phyloP scores from a whole-genome alignment of 2,329 filamentous ascomycete species.

The Polytolypa hystricis region DNA sequence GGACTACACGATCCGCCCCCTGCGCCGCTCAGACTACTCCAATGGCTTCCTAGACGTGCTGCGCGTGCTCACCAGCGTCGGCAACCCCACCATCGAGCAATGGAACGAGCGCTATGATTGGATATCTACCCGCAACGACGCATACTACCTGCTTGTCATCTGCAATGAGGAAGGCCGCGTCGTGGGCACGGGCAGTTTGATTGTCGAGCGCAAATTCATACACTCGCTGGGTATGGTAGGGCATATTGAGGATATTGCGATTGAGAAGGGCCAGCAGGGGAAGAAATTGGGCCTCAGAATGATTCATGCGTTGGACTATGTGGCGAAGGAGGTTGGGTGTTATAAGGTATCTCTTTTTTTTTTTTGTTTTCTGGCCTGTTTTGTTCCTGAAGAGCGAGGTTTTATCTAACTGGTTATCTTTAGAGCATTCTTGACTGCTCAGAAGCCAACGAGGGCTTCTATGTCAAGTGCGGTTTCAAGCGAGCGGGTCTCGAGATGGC shows the following conservation, averaged over 20 bases:
- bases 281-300: conserved; percentile 90
- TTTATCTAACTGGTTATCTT: conserved; percentile 9
- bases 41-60: conserved; percentile 83
- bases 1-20: conserved; percentile 71
- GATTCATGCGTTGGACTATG: conserved; percentile 84
- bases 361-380: conserved; percentile 5
- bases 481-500: conserved; percentile 92
- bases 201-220: conserved; percentile 76
- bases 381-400: background rate
- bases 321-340: conserved; percentile 80
- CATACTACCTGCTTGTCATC: conserved; percentile 80
- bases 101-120: conserved; percentile 75
- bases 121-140: conserved; percentile 61
- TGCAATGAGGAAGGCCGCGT: conserved; percentile 59
- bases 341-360: conserved; percentile 55
- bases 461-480: conserved; percentile 94
- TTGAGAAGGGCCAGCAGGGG: conserved; percentile 88
- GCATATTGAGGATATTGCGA: conserved; percentile 96
- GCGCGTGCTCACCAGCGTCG: conserved; percentile 83
- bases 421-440: conserved; percentile 92
- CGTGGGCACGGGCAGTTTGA: conserved; percentile 81
- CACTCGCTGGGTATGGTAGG: conserved; percentile 52
- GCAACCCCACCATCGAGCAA: conserved; percentile 63
- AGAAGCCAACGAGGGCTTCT: conserved; percentile 93
- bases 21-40: conserved; percentile 66